Conservation (phyloP, 306 rosid genomes). For the Lagenaria siceraria region DNA sequence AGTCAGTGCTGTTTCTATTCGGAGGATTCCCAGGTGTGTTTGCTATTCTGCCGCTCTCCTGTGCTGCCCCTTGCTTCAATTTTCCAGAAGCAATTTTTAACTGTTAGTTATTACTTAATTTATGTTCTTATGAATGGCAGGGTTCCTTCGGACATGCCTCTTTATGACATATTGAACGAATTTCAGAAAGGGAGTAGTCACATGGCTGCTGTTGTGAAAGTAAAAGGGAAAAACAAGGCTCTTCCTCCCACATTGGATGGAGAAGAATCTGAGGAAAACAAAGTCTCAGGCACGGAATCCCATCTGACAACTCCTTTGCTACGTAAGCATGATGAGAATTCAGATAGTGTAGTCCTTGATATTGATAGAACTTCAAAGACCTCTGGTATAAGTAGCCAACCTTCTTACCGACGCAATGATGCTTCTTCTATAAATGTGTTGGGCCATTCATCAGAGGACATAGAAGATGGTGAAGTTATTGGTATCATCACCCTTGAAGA, state of each 20-base stretch:
- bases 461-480: conserved; percentile 85
- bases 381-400: conserved; percentile 18
- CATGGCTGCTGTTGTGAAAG: conserved; percentile 94
- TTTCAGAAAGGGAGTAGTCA: conserved; percentile 98
- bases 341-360: conserved; percentile 46
- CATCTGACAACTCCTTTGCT: conserved; percentile 67
- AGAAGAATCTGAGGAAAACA: conserved; percentile 34
- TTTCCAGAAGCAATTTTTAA: not conserved
- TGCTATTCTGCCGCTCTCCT: not conserved
- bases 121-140: conserved; percentile 22
- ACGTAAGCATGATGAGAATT: conserved; percentile 27
- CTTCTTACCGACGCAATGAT: conserved; percentile 25
- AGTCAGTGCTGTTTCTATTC: conserved; percentile 82
- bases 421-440: conserved; percentile 20
- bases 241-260: conserved; percentile 29
- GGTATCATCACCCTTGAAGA: conserved; percentile 97
- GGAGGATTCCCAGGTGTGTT: conserved; percentile 85
- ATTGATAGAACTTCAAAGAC: conserved; percentile 44
- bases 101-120: not conserved
- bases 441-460: conserved; percentile 34
- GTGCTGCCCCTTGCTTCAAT: not conserved
- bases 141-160: conserved; percentile 97
- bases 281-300: conserved; percentile 16
- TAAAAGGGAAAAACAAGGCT: conserved; percentile 40
- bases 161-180: conserved; percentile 89